Percentiles rank a stretch among this genome's conserved stretches.
Conservation (phyloP, 2,329 filamentous ascomycete species). For the Zasmidium citrigriseum region DNA sequence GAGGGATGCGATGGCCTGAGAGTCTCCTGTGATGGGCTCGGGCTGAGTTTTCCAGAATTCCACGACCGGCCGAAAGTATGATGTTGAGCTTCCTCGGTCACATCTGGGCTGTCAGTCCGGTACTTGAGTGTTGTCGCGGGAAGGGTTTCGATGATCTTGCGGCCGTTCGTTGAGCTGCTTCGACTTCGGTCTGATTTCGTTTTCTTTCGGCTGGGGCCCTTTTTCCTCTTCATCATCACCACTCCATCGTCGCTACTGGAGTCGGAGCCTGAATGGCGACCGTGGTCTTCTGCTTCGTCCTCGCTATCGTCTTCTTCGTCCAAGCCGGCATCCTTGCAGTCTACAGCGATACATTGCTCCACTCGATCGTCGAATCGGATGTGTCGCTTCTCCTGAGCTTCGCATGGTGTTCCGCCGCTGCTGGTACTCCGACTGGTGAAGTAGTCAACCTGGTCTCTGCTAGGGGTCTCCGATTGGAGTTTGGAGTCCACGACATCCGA, state of each 20-base stretch:
- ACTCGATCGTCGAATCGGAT: conserved; percentile 98
- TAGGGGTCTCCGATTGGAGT: conserved; percentile 61
- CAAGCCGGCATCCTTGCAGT: conserved; percentile 77
- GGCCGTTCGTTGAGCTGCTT: conserved; percentile 58
- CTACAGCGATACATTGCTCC: conserved; percentile 91
- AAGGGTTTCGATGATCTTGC: conserved; percentile 81
- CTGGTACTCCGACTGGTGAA: conserved; percentile 64
- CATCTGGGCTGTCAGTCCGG: conserved; percentile 72
- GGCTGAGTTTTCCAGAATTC: conserved; percentile 52
- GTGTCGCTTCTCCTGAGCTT: conserved; percentile 68
- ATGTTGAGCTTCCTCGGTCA: conserved; percentile 31
- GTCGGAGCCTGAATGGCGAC: conserved; percentile 49
- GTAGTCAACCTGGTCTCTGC: conserved; percentile 64
- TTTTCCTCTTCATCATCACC: conserved; percentile 75
- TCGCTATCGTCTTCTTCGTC: conserved; percentile 55
- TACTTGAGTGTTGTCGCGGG: conserved; percentile 88
- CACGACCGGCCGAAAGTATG: conserved; percentile 47
- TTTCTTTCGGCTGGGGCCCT: conserved; percentile 50
- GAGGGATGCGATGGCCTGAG: conserved; percentile 69
- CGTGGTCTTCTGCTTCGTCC: conserved; percentile 38
- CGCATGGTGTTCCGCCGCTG: conserved; percentile 64
- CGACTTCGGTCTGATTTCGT: conserved; percentile 45
- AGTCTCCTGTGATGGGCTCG: conserved; percentile 81
- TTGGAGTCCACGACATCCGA: conserved; percentile 69
- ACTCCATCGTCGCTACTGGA: conserved; percentile 68